Conservation (phyloP, 176 grass and related monocot genomes). For the Rhynchospora breviuscula region DNA sequence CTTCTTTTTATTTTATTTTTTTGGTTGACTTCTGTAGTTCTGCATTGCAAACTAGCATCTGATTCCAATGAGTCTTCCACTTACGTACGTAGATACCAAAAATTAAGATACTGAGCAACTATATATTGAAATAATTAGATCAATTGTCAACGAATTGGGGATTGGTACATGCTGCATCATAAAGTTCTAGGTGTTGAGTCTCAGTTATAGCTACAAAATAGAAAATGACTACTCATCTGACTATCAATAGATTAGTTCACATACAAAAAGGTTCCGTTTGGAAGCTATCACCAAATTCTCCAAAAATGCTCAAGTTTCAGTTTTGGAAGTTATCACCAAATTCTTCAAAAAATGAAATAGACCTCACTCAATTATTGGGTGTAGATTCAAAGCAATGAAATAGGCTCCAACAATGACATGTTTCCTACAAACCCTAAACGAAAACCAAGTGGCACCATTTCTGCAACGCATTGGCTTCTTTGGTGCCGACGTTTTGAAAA, state of each 20-base stretch:
- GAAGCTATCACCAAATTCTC: background rate
- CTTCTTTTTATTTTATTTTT: background rate
- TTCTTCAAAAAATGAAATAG: background rate
- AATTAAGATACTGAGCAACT: no score
- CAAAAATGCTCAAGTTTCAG: background rate
- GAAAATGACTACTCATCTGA: background rate
- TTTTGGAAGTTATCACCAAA: constrained; percentile 16
- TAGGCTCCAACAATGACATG: constrained; percentile 4
- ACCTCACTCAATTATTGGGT: constrained; percentile 3
- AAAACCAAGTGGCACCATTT: constrained; percentile 14
- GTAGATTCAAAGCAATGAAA: background rate
- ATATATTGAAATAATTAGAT: background rate
- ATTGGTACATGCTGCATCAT: background rate
- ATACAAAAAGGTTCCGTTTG: constrained; percentile 11
- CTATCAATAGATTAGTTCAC: background rate
- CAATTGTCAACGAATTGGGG: background rate
- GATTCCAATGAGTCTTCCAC: background rate
- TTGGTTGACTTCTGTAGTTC: background rate
- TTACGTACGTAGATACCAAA: background rate
- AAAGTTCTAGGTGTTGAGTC: background rate
- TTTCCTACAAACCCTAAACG: background rate
- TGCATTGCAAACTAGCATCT: background rate
- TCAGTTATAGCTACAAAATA: background rate
- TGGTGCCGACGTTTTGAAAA: constrained; percentile 14
- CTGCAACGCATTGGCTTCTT: constrained; percentile 4